Base-by-base conservation (phyloP, 768 basidiomycete genomes). In the Suillus decipiens region DNA sequence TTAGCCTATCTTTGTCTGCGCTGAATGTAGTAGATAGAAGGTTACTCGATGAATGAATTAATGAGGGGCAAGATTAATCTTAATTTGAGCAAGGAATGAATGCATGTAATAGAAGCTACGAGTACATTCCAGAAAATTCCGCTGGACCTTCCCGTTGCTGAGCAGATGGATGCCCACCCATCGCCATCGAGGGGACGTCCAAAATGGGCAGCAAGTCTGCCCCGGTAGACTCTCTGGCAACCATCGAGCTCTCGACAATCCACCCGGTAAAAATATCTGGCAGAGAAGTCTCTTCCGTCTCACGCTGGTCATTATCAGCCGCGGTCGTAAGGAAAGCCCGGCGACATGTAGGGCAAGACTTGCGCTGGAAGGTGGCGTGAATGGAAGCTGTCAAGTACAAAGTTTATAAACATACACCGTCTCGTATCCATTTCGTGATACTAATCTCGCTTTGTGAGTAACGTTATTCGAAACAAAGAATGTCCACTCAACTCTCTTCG, bases 321-420 rank as follows among this genome's bases (percentile, higher is more conserved):
- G 63, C 63, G 9, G 65, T 65, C 11, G 67, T 47, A n/a, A 82
- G 62, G 11, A 89, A 75, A 41, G 76, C 73, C 24, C 76, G 77
- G 54, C 89, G 86, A 72, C 89, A 90, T 62, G 84, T 80, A 15
- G 89, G 89, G 71, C 89, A 90, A 1, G 89, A 85, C 58, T 84
- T 79, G 62, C 86, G 82, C 87, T 88, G 61, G 53, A 8, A 41
- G 28, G 39, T 57, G 41, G 28, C 10, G 28, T 57, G 7, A 57
- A 41, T 41, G 39, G 28, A 41, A 57, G 56, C 11, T 41, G 24
- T 17, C 56, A 31, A 19, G 11, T 28, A 57, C 11, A 31, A 41
- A 19, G 28, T 34, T 61, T 33, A 50, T 60, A 37, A 24, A 79
- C 84, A 60, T 70, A 89, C 89, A 51, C 83, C 85, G 57, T 82